These are phyloP conservation scores for Naganishia vaughanmartiniae DNA, from an alignment of 768 basidiomycete genomes.

Conservation along the genomic window DNA sequence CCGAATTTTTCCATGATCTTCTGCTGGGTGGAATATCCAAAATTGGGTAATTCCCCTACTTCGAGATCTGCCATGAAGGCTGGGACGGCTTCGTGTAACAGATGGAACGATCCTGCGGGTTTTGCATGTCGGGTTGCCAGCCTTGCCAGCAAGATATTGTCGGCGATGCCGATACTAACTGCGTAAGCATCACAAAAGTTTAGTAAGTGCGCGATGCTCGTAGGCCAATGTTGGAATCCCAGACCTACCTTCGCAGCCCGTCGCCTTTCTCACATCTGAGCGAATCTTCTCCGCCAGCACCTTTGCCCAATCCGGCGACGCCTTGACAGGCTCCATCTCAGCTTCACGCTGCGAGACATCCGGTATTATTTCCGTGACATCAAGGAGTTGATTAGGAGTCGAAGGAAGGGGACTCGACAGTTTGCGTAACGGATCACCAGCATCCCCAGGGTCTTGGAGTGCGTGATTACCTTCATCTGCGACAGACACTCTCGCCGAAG, in stretches of 20 bases:
- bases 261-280: slow-evolving; percentile 69
- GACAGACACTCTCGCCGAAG: neutral
- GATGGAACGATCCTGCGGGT: slow-evolving; percentile 80
- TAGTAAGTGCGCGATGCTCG: slow-evolving; percentile 28
- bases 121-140: slow-evolving; percentile 88
- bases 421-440: neutral
- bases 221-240: neutral
- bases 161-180: slow-evolving; percentile 90
- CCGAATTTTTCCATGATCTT: slow-evolving; percentile 81
- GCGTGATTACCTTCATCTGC: neutral
- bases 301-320: slow-evolving; percentile 62
- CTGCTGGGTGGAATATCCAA: slow-evolving; percentile 70
- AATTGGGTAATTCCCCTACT: slow-evolving; percentile 78
- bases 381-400: neutral
- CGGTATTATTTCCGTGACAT: neutral
- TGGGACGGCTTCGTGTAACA: slow-evolving; percentile 55
- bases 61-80: slow-evolving; percentile 44
- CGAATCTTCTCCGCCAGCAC: slow-evolving; percentile 79
- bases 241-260: slow-evolving; percentile 74
- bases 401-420: neutral
- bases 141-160: slow-evolving; percentile 88
- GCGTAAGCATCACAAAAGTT: neutral
- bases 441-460: neutral
- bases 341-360: neutral
- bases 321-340: neutral